phyloP scores from a whole-genome alignment of 805 yeast species.

The Schizosaccharomyces octosporus region DNA sequence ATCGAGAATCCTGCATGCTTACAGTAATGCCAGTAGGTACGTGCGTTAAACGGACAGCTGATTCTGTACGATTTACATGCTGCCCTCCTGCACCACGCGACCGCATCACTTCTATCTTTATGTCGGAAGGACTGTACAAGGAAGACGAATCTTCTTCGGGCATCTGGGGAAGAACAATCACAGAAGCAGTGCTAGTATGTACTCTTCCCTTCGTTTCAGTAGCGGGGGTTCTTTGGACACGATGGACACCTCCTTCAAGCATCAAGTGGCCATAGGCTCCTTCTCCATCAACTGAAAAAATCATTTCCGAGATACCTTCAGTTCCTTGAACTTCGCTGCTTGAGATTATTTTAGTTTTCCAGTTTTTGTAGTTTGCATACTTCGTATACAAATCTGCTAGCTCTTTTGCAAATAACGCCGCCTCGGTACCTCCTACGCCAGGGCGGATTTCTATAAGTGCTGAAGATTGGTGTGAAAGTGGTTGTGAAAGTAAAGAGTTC shows the following conservation, averaged over 20 bases:
- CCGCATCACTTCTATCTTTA: constrained; percentile 88
- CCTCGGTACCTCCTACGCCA: constrained; percentile 91
- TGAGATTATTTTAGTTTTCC: constrained; percentile 44
- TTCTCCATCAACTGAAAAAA: constrained; percentile 43
- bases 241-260: constrained; percentile 83
- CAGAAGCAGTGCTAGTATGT: constrained; percentile 92
- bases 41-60: constrained; percentile 84
- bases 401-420: constrained; percentile 64
- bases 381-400: constrained; percentile 57
- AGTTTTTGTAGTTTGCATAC: constrained; percentile 36
- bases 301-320: constrained; percentile 48
- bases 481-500: constrained; percentile 40
- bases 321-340: constrained; percentile 21
- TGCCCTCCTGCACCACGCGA: constrained; percentile 96
- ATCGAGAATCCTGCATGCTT: constrained; percentile 78
- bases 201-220: constrained; percentile 86
- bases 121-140: constrained; percentile 58
- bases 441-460: constrained; percentile 73
- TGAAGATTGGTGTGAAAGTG: constrained; percentile 49
- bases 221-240: constrained; percentile 82
- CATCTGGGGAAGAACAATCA: constrained; percentile 69
- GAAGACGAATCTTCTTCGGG: constrained; percentile 22
- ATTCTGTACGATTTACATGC: constrained; percentile 90
- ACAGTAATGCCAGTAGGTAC: constrained; percentile 76
- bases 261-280: constrained; percentile 54